Percentiles rank a stretch among this genome's conserved stretches.
Conservation (phyloP, 176 grass and related monocot species). For the Miscanthus lutarioriparius region DNA sequence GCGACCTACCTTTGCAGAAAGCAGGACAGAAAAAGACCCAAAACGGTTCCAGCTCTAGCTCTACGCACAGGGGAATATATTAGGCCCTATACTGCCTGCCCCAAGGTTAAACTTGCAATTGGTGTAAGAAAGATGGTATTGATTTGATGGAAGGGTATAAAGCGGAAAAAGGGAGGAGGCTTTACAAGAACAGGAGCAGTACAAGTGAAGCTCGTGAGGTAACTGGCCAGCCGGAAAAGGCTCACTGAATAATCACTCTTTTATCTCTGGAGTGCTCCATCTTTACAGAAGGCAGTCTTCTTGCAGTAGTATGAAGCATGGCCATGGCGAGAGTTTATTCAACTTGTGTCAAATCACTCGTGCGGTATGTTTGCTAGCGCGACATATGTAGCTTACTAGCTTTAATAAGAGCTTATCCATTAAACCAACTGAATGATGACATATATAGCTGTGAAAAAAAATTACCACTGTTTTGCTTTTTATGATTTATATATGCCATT, state of each 20-base stretch:
- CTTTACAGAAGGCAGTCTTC: conserved; percentile 26
- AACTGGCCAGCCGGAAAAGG: conserved; percentile 41
- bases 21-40: conserved; percentile 30
- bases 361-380: background rate
- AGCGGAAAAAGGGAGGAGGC: conserved; percentile 34
- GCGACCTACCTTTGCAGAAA: conserved; percentile 36
- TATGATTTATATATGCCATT: conserved; percentile 29
- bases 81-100: conserved; percentile 32
- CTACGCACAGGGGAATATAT: conserved; percentile 33
- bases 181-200: conserved; percentile 35
- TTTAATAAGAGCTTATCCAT: conserved; percentile 1
- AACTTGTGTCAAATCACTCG: conserved; percentile 13
- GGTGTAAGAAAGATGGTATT: conserved; percentile 18
- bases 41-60: conserved; percentile 43
- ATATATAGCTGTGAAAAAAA: background rate
- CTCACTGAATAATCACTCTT: conserved; percentile 14
- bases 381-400: background rate
- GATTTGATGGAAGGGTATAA: conserved; percentile 39
- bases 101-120: conserved; percentile 34
- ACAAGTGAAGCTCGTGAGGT: conserved; percentile 29
- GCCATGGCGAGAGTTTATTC: too few species aligned
- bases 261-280: background rate
- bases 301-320: background rate
- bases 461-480: background rate
- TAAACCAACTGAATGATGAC: conserved; percentile 32